Evolutionary conservation across 208 protist species (phyloP), one percentile per base, ranked within the genome.

Genomic region (Crithidia acanthocephali): DNA sequence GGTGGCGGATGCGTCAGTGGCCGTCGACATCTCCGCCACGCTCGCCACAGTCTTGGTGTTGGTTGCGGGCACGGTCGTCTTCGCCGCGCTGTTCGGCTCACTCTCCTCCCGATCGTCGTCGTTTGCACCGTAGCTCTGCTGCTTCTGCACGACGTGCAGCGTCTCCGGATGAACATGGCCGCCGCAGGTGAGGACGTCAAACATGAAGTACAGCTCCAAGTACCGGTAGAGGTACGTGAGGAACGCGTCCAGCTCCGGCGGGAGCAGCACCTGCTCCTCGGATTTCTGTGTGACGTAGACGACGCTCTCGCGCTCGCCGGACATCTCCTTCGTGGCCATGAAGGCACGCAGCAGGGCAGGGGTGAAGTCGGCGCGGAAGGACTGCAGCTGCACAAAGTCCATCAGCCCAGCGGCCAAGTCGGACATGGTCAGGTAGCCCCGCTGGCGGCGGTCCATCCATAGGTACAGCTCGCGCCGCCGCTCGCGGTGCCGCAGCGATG

Each of bases 201-300:
- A 94, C 86, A 94, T 92, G 32, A 88, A 84, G 63, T 86, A 95
- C 51, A 94, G 58, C 72, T 94, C 79, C 68, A 93, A 85, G 74
- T 91, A 93, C 2, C 74, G 75, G 76, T 85, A 89, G 27, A 95
- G 59, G 63, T 91, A 92, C 13, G 65, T 74, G 27, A 95, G 58
- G 28, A 92, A 86, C 2, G 73, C 69, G 45, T 84, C 63, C 37
- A 95, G 78, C 76, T 93, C 83, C 5, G 10, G 15, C 2, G 66
- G 67, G 27, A 76, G 60, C 22, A 91, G 70, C 59, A 93, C 72
- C 58, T 83, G 83, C 60, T 95, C 85, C 47, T 61, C 69, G 20
- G 84, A 79, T 16, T 88, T 59, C 44, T 86, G 74, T 6, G 84
- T 70, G 13, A 81, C 65, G 55, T 81, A 80, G n/a, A 87, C 59